phyloP scores from a whole-genome alignment of 768 basidiomycete genomes.

The Boletus fagicola region DNA sequence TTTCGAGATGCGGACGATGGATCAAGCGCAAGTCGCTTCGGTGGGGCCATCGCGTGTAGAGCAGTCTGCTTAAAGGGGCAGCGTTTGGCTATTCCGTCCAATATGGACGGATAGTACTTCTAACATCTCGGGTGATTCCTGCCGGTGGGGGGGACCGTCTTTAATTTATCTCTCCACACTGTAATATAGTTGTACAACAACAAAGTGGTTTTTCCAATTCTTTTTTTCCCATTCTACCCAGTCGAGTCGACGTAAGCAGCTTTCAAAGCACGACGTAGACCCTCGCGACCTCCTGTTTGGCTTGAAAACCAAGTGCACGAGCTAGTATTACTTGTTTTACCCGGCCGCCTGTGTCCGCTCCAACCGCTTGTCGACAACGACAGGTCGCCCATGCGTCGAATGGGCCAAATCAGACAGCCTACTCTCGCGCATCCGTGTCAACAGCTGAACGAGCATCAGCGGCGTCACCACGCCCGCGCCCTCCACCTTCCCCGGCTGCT shows the following conservation, averaged over 20 bases:
- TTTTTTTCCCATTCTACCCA: not conserved
- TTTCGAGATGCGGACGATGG: not conserved
- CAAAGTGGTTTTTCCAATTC: not conserved
- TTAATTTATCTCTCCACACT: not conserved
- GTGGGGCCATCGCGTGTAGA: not conserved
- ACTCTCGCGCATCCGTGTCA: slow-evolving; percentile 67
- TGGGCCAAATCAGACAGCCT: slow-evolving; percentile 56
- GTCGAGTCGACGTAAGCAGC: not conserved
- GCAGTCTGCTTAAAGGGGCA: not conserved
- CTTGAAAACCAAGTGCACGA: not conserved
- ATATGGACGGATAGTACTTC: not conserved
- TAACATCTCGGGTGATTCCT: not conserved
- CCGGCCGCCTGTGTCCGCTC: slow-evolving; percentile 70
- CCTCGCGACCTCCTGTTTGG: too few species aligned
- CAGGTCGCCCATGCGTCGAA: slow-evolving; percentile 46
- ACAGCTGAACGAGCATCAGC: slow-evolving; percentile 49
- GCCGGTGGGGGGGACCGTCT: not conserved
- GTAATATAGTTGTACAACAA: not conserved
- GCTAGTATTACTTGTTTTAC: slow-evolving; percentile 11
- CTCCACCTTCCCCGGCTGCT: slow-evolving; percentile 13
- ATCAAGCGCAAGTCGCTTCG: not conserved
- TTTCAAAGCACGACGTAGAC: not conserved
- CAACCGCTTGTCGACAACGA: slow-evolving; percentile 68
- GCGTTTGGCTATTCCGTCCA: not conserved
- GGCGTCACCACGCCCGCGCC: slow-evolving; percentile 49